Base-by-base conservation (phyloP, 2,329 filamentous ascomycete genomes). In the Exophiala aquamarina region DNA sequence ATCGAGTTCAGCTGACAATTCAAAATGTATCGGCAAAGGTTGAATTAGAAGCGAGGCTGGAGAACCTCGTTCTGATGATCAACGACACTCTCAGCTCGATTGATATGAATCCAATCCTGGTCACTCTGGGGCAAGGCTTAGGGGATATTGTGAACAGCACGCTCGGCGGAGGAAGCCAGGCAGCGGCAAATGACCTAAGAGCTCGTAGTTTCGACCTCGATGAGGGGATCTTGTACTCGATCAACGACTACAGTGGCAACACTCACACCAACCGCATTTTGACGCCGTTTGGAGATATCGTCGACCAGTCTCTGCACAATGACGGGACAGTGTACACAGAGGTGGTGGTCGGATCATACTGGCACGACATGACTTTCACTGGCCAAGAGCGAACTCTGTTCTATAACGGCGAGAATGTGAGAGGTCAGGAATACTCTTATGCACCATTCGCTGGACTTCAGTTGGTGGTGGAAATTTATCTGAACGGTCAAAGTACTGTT, bases 11-110 rank as follows among this genome's bases (percentile, higher is more conserved):
- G 33, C 69, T 83, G 9, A 67, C 67, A 13, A 83, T 83, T 59
- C 72, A 81, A 59, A 78, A 83, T 51, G 73, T 83, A 46, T 75
- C 68, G 21, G 80, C 79, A 21, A 76, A 75, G 59, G 78, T 83
- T 20, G 68, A 76, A 45, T 74, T 83, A 2, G 79, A 83, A 58
- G 80, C 79, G 0, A 70, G 81, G 2, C 68, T 84, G 0, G 74
- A 69, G n/a, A 83, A 83, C 56, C 70, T 84, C 2, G 75, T 83
- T 2, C 58, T 70, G 40, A 83, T 83, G 78, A 72, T 84, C 34
- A 71, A 73, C 59, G 74, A 81, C 56, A 77, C 81, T 3, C 70
- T 84, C 17, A 67, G 72, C 45, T 79, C 76, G 20, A 73, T 83
- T 45, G 81, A 84, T 56, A 66, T 83, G 15, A 83, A 84, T 58